Conservation (phyloP, 2,329 filamentous ascomycete genomes). For the Nemania diffusa region DNA sequence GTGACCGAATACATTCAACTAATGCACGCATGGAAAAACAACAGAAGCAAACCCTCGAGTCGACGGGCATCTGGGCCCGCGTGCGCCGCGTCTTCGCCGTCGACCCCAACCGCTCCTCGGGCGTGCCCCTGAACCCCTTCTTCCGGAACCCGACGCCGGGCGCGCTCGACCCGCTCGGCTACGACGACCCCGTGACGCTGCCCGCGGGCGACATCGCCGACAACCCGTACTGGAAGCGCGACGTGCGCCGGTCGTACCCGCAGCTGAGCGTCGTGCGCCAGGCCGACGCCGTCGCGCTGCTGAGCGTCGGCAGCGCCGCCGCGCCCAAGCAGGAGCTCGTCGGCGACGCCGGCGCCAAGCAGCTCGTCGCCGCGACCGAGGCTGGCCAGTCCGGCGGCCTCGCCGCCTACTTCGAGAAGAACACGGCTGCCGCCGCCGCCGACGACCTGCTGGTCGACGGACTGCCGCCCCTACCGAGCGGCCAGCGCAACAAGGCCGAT, state of each 20-base stretch:
- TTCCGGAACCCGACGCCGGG: constrained; percentile 89
- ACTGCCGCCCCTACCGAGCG: constrained; percentile 85
- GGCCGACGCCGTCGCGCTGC: constrained; percentile 83
- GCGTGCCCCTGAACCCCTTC: constrained; percentile 91
- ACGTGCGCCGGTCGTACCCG: constrained; percentile 84
- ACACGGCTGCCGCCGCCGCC: constrained; percentile 54
- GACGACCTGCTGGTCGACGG: constrained; percentile 78
- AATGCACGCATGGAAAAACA: neutral
- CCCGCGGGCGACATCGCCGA: constrained; percentile 90
- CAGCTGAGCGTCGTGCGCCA: constrained; percentile 82
- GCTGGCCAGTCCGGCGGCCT: constrained; percentile 74
- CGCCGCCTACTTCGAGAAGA: constrained; percentile 77
- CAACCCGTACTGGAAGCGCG: constrained; percentile 97
- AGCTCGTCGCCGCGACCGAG: constrained; percentile 78
- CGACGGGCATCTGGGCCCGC: constrained; percentile 85
- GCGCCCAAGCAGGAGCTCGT: constrained; percentile 85
- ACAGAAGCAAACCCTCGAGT: constrained; percentile 97
- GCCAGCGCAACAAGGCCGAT: constrained; percentile 64
- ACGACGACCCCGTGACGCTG: constrained; percentile 83
- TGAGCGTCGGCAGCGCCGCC: constrained; percentile 84
- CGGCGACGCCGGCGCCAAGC: constrained; percentile 74
- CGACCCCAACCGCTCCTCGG: constrained; percentile 88
- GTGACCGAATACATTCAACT: neutral
- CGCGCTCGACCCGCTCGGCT: constrained; percentile 72
- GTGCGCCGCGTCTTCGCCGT: constrained; percentile 82